Evolutionary conservation across 2,329 filamentous ascomycete genomes (phyloP), one percentile per base, ranked within the genome.

Genomic region (Alternaria burnsii): DNA sequence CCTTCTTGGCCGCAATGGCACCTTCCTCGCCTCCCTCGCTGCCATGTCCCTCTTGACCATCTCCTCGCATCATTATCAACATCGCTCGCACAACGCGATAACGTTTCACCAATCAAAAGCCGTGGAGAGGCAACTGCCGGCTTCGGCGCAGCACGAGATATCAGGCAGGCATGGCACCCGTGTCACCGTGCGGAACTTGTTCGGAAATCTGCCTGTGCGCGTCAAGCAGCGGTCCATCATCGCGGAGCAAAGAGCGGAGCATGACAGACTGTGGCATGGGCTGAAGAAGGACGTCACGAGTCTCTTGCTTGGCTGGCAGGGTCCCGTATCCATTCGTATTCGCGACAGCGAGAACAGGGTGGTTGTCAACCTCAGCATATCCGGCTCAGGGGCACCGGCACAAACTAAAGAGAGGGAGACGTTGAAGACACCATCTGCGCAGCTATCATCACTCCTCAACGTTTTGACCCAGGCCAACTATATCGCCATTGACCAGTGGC

Each of bases 131-230:
- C 83, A 91, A 56, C 79, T 83, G 1, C 90, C 91, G 6, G 86
- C 88, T 5, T 81, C 84, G 11, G 77, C 83, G 8, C 85, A 88
- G 50, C 85, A 91, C 46, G 82, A 84, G 48, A 69, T 83, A 9
- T 80, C 79, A 36, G 85, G 84, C 57, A 76, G 81, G 20, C 88
- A 92, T 79, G 94, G 94, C 5, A 97, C 94, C 0, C 86, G 87
- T 28, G 88, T 94, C 2, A 85, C 85, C 0, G 90, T 97, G 6
- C 87, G 89, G 57, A 89, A 97, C 75, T 82, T 97, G 1, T 98
- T 97, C 78, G 93, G 94, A 0, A 91, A 89, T 59, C 92, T 97
- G 87, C 93, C 94, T 0, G 94, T 97, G 12, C 88, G 94, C 14
- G 89, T 96, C 26, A 97, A 95, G 74, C 91, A 93, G 69, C 86